phyloP scores from a whole-genome alignment of 2,329 filamentous ascomycete genomes.

The Sclerotinia nivalis region DNA sequence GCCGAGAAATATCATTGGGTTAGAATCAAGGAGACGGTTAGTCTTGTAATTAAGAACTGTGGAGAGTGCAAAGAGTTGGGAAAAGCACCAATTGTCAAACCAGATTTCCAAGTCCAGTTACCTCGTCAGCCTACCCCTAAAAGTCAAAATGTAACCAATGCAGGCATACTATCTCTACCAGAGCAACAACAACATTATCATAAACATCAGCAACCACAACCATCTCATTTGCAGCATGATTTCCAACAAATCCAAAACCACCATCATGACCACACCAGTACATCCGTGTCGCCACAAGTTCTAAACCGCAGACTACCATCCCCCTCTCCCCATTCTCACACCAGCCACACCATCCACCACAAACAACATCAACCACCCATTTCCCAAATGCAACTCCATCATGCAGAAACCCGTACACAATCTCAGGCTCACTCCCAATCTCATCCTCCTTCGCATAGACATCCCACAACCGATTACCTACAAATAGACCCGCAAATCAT shows the following conservation, averaged over 20 bases:
- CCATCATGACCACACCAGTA: slow-evolving; percentile 25
- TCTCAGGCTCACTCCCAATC: background rate
- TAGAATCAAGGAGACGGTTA: slow-evolving; percentile 95
- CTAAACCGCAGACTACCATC: slow-evolving; percentile 37
- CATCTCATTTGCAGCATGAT: slow-evolving; percentile 15
- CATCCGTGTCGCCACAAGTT: slow-evolving; percentile 40
- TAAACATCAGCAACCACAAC: background rate
- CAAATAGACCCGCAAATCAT: slow-evolving; percentile 62
- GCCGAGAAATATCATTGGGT: slow-evolving; percentile 97
- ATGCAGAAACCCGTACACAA: slow-evolving; percentile 16
- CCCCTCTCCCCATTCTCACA: slow-evolving; percentile 23
- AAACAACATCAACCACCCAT: slow-evolving; percentile 24
- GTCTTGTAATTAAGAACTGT: slow-evolving; percentile 90
- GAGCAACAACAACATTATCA: slow-evolving; percentile 22
- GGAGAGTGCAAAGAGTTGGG: slow-evolving; percentile 80
- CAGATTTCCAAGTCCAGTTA: slow-evolving; percentile 27
- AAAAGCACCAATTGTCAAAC: slow-evolving; percentile 51
- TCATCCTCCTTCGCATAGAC: background rate
- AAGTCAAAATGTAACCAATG: slow-evolving; percentile 29
- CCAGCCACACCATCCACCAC: slow-evolving; percentile 3
- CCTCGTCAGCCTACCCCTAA: slow-evolving; percentile 21
- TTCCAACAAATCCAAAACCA: slow-evolving; percentile 20
- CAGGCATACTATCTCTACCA: slow-evolving; percentile 33
- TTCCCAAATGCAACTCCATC: slow-evolving; percentile 23
- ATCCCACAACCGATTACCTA: slow-evolving; percentile 43